These are phyloP conservation scores for Globisporangium sylvaticum DNA, from an alignment of 352 stramenopile genomes.

Conservation along the genomic window DNA sequence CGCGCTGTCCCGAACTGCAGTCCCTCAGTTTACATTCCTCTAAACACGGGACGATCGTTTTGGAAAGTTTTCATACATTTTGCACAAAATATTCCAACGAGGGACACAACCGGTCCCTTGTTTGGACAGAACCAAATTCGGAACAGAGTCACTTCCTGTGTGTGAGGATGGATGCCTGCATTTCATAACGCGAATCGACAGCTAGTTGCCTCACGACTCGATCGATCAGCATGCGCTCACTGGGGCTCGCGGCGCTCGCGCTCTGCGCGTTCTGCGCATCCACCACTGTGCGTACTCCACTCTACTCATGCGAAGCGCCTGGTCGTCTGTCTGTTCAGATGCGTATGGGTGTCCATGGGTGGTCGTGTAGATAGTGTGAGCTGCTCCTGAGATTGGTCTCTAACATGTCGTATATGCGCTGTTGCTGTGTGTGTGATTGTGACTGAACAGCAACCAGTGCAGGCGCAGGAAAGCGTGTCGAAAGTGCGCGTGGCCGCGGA, in stretches of 20 bases:
- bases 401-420: background rate
- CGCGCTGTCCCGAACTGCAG: background rate
- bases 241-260: slow-evolving; percentile 20
- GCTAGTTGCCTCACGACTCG: background rate
- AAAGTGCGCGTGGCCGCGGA: slow-evolving; percentile 73
- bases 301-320: background rate
- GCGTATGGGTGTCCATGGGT: background rate
- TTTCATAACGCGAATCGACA: background rate
- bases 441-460: slow-evolving; percentile 14
- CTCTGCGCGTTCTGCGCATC: slow-evolving; percentile 21
- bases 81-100: background rate
- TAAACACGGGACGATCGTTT: background rate
- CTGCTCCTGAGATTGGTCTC: too few relatives aligned
- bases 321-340: too few relatives aligned
- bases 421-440: background rate
- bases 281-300: slow-evolving; percentile 9
- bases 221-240: slow-evolving; percentile 24
- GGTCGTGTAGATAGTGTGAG: too few relatives aligned
- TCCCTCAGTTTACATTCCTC: background rate
- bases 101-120: background rate
- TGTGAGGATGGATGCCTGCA: background rate
- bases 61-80: background rate
- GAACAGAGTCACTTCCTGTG: too few relatives aligned
- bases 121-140: too few relatives aligned
- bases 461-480: slow-evolving; percentile 34